Evolutionary conservation across 371 early-diverging fungal genomes (phyloP), one percentile per base, ranked within the genome.

Genomic region (Rhizopus arrhizus): DNA sequence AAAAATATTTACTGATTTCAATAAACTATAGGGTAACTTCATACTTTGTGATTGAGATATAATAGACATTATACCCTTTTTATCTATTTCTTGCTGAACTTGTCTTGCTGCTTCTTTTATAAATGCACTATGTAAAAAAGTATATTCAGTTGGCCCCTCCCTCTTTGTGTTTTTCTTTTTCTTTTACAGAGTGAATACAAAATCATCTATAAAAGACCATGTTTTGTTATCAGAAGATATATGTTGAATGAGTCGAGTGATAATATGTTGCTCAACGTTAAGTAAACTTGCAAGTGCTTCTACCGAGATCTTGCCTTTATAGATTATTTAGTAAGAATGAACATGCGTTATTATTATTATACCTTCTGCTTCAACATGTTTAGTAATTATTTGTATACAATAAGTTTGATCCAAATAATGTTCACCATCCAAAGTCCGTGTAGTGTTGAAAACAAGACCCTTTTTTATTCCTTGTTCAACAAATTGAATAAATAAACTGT

Each of bases 171-270:
- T n/a, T 43, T 51, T 43, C 40, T 16, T 45, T 13, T 43, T n/a
- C 5, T 41, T 43, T 62, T 66, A 66, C 67, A 42, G 32, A 32
- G 68, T 68, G 22, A 68, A 47, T 4, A 68, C 48, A 41, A 68
- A 38, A 45, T 68, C 68, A 45, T 68, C 68, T 9, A 63, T 47
- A 0, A 56, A 22, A 3, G 49, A 42, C 64, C 64, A 68, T 1
- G 42, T 29, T 4, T 60, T 55, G 13, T 50, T 22, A 22, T 22
- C 36, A 0, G 31, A 11, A 12, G 42, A 33, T 13, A 49, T 22
- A 49, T 15, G 33, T 7, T 41, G 7, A 1, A 47, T 10, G 11
- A 45, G 31, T 12, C 48, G 9, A 22, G 43, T 16, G 34, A 52
- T 35, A 10, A 33, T 40, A 10, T 42, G 7, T 28, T 62, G 62